Conservation (phyloP, 768 basidiomycete genomes). For the Russula ochroleuca region DNA sequence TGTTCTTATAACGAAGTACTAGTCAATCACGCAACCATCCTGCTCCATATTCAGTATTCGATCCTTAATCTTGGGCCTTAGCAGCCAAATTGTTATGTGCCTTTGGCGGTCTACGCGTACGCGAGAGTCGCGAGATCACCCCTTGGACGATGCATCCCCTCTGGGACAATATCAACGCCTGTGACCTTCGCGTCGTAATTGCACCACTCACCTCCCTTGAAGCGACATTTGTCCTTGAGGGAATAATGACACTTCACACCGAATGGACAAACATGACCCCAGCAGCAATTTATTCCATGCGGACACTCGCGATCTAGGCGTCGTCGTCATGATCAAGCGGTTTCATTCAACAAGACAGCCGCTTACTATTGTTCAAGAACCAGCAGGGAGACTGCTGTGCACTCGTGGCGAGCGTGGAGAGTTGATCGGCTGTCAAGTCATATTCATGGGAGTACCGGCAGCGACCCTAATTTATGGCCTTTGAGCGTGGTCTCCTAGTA, state of each 20-base stretch:
- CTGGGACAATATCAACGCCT: constrained; percentile 29
- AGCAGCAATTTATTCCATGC: constrained; percentile 72
- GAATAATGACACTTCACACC: constrained; percentile 54
- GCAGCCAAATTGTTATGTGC: neutral
- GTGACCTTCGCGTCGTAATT: neutral
- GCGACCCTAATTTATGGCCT: constrained; percentile 32
- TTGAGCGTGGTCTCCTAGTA: neutral
- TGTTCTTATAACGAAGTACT: neutral
- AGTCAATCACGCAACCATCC: neutral
- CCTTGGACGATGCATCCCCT: constrained; percentile 40
- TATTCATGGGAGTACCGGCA: constrained; percentile 89
- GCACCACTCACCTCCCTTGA: constrained; percentile 58
- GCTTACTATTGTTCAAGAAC: constrained; percentile 70
- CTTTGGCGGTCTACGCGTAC: neutral
- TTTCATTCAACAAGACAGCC: neutral
- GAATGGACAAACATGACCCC: constrained; percentile 80
- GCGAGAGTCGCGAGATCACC: constrained; percentile 4
- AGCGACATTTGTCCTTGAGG: constrained; percentile 82
- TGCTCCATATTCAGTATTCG: constrained; percentile 7
- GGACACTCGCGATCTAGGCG: constrained; percentile 62
- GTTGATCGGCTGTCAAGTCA: constrained; percentile 62
- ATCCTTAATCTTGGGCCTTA: constrained; percentile 9
- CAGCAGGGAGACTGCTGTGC: constrained; percentile 87
- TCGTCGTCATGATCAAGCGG: neutral
- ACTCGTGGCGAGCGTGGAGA: constrained; percentile 63